Evolutionary conservation across 2,329 filamentous ascomycete genomes (phyloP).

Genomic region (Daldinia eschscholtzii): DNA sequence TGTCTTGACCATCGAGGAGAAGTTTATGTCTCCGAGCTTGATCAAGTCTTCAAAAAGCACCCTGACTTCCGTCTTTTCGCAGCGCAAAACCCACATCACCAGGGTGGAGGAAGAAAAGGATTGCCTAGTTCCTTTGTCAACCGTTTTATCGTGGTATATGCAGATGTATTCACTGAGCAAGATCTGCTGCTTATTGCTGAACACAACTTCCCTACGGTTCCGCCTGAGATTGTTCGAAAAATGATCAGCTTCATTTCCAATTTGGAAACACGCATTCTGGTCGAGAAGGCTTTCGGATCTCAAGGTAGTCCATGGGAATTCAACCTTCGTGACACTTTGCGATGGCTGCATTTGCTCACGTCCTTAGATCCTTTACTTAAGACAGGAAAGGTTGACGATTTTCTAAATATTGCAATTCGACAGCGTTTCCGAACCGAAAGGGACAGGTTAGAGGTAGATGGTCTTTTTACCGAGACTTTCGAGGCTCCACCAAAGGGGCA

Average conservation of each 20-base stretch:
- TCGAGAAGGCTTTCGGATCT: slow-evolving; percentile 68
- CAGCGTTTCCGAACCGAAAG: slow-evolving; percentile 83
- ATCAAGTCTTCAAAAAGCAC: slow-evolving; percentile 92
- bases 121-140: slow-evolving; percentile 97
- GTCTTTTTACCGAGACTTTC: slow-evolving; percentile 76
- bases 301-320: slow-evolving; percentile 92
- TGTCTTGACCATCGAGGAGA: slow-evolving; percentile 97
- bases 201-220: slow-evolving; percentile 77
- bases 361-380: slow-evolving; percentile 71
- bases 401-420: slow-evolving; percentile 84
- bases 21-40: slow-evolving; percentile 94
- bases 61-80: slow-evolving; percentile 94
- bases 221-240: slow-evolving; percentile 69
- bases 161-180: slow-evolving; percentile 85
- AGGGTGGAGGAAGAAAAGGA: slow-evolving; percentile 95
- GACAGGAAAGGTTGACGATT: slow-evolving; percentile 74
- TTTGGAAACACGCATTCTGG: slow-evolving; percentile 79
- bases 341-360: slow-evolving; percentile 83
- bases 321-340: slow-evolving; percentile 88
- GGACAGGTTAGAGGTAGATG: slow-evolving; percentile 75
- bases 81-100: slow-evolving; percentile 96
- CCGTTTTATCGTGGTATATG: slow-evolving; percentile 97
- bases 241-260: slow-evolving; percentile 84
- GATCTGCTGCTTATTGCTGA: slow-evolving; percentile 87
- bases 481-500: slow-evolving; percentile 64